These are phyloP conservation scores for Epichloe elymi DNA, from an alignment of 2,329 filamentous ascomycete genomes.

Conservation along the genomic window DNA sequence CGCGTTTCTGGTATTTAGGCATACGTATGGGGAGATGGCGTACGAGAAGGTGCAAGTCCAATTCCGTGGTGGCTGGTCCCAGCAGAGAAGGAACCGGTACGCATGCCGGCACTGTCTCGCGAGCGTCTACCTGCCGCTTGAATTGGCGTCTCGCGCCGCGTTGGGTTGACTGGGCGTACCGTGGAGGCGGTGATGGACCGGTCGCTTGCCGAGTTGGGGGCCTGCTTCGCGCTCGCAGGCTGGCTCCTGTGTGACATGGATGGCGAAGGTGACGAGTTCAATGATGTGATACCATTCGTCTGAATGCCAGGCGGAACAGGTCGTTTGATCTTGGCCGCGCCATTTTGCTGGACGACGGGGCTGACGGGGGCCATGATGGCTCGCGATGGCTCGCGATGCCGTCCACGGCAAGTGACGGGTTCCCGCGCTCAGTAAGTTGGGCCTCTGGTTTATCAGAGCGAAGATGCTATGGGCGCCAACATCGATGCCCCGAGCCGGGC, in stretches of 20 bases:
- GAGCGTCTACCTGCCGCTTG: slow-evolving; percentile 33
- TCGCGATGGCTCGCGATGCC: slow-evolving; percentile 6
- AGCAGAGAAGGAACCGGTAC: slow-evolving; percentile 33
- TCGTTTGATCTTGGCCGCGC: slow-evolving; percentile 51
- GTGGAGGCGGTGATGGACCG: slow-evolving; percentile 26
- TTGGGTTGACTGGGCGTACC: slow-evolving; percentile 40
- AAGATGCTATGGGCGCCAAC: slow-evolving; percentile 3
- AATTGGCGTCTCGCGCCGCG: slow-evolving; percentile 41
- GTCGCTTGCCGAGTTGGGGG: slow-evolving; percentile 22
- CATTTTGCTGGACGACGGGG: slow-evolving; percentile 30
- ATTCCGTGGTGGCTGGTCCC: slow-evolving; percentile 26
- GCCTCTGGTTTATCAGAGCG: not conserved
- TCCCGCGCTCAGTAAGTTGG: slow-evolving; percentile 3
- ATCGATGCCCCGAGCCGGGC: slow-evolving; percentile 8
- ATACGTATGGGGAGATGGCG: not conserved
- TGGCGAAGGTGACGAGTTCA: slow-evolving; percentile 46
- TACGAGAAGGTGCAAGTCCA: slow-evolving; percentile 42
- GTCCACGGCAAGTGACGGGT: slow-evolving; percentile 1
- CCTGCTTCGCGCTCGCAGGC: slow-evolving; percentile 29
- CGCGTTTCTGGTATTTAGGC: not conserved
- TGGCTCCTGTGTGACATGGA: slow-evolving; percentile 44
- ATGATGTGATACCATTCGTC: slow-evolving; percentile 46
- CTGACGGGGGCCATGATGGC: slow-evolving; percentile 43
- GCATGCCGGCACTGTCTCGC: slow-evolving; percentile 36
- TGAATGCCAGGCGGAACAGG: slow-evolving; percentile 53